Evolutionary conservation across 192 early-diverging fungal genomes (phyloP), one percentile per base, ranked within the genome.

Genomic region (Backusella australiensis): DNA sequence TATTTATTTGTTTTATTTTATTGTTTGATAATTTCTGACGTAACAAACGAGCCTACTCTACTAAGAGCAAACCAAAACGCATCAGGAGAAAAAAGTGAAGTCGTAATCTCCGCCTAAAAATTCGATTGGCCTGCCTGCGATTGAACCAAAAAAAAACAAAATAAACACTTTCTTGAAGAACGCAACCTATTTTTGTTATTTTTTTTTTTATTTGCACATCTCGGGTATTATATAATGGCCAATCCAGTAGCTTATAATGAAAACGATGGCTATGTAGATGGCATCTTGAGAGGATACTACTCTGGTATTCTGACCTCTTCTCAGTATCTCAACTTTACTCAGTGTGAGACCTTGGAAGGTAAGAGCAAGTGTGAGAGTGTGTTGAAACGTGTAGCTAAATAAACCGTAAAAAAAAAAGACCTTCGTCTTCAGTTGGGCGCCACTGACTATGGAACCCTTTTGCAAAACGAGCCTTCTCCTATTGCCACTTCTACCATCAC

Each of bases 281-380:
- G 91, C 39, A 92, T 99, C 68, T 91, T 98, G 66, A 93, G 98
- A 72, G 98, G 98, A 19, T 98, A 94, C 90, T 93, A 94, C 77
- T 88, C 90, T 73, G 96, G 93, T 38, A 91, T 99, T 74, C 86
- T 99, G 69, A 93, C 86, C 36, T 80, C 85, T 42, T 85, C 86
- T 42, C 90, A 96, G 71, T 99, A 99, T 87, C 83, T 93, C 66
- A 99, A 98, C 90, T 85, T 99, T 73, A 93, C 96, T 19, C 98
- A 99, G 80, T 98, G 98, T 89, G 97, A 99, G 83, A 97, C 95
- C 19, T 89, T 99, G 59, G 98, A 99, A 78, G 94, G 93, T 95
- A 76, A 74, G 67, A 72, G 38, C 5, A 38, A 36, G 26, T 71
- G 36, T 76, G 23, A 69, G 23, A 69, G 26, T 29, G 29, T 29